These are phyloP conservation scores for Striga asiatica DNA, from an alignment of 257 asterid species.

Conservation along the genomic window DNA sequence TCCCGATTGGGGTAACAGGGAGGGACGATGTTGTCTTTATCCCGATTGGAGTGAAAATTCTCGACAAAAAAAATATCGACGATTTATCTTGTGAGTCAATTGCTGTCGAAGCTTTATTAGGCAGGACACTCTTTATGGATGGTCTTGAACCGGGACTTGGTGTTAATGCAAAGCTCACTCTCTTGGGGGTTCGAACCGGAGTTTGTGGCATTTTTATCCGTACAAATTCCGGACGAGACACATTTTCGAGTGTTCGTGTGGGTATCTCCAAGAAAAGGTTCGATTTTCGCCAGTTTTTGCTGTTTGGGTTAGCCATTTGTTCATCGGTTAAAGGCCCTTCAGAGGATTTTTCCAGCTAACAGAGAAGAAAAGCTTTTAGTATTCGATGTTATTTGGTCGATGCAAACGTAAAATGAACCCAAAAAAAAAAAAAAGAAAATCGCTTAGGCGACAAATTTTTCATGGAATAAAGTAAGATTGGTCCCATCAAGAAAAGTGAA, in stretches of 20 bases:
- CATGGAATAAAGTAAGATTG: too few species aligned
- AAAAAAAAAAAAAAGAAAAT: too few species aligned
- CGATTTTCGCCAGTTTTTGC: slow-evolving; percentile 57
- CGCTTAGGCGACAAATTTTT: too few species aligned
- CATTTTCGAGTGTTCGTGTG: slow-evolving; percentile 25
- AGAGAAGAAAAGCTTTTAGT: too few species aligned
- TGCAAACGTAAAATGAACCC: too few species aligned
- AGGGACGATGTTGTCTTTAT: slow-evolving; percentile 46
- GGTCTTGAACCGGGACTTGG: slow-evolving; percentile 26
- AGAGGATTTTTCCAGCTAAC: slow-evolving; percentile 33
- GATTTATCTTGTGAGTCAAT: slow-evolving; percentile 33
- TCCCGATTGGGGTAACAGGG: slow-evolving; percentile 52
- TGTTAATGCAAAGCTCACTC: slow-evolving; percentile 59
- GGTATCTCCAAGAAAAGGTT: slow-evolving; percentile 84
- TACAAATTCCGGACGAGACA: slow-evolving; percentile 37
- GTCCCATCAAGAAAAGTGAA: too few species aligned
- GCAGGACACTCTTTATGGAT: slow-evolving; percentile 46
- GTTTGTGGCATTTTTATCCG: slow-evolving; percentile 37
- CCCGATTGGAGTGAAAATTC: slow-evolving; percentile 63
- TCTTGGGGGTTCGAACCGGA: slow-evolving; percentile 74
- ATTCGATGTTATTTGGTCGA: too few species aligned
- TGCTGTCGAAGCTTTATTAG: slow-evolving; percentile 36
- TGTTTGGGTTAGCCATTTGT: slow-evolving; percentile 19
- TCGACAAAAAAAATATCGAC: slow-evolving; percentile 60
- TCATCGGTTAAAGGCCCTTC: slow-evolving; percentile 32